These are phyloP conservation scores for Rubia balearica DNA, from an alignment of 305 asterid genomes.

Conservation along the genomic window DNA sequence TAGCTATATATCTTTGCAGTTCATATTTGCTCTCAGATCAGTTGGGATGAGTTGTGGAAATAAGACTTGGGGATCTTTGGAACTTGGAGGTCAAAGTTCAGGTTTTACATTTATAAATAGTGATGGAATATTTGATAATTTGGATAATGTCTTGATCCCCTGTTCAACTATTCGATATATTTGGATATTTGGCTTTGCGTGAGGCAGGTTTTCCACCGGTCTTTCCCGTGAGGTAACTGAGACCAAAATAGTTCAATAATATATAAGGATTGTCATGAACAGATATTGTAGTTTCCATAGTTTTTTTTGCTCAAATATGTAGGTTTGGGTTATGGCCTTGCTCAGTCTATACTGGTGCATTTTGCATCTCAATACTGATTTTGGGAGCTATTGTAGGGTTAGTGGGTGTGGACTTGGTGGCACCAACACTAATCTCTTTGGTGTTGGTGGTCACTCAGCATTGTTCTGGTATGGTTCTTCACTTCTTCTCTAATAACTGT, in stretches of 20 bases:
- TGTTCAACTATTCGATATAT: slow-evolving; percentile 28
- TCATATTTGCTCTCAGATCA: slow-evolving; percentile 15
- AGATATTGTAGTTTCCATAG: slow-evolving; percentile 15
- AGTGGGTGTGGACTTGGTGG: slow-evolving; percentile 40
- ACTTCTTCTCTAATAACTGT: slow-evolving; percentile 24
- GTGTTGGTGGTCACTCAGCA: slow-evolving; percentile 54
- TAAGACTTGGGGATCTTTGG: slow-evolving; percentile 15
- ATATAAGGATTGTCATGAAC: slow-evolving; percentile 24
- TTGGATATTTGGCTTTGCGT: slow-evolving; percentile 30
- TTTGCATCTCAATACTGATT: slow-evolving; percentile 34
- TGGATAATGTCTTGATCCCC: slow-evolving; percentile 20
- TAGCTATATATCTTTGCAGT: slow-evolving; percentile 21
- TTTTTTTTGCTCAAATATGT: slow-evolving; percentile 23
- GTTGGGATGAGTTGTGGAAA: slow-evolving; percentile 13
- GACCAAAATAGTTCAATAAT: slow-evolving; percentile 18
- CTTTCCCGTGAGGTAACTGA: slow-evolving; percentile 42
- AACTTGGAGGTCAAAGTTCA: slow-evolving; percentile 10
- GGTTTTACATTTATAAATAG: slow-evolving; percentile 13
- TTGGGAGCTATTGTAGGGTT: slow-evolving; percentile 42
- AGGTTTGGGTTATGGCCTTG: slow-evolving; percentile 16
- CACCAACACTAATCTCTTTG: slow-evolving; percentile 41
- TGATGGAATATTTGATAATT: slow-evolving; percentile 26
- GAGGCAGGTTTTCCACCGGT: slow-evolving; percentile 47
- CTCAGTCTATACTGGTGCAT: slow-evolving; percentile 25
- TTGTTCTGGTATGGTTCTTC: slow-evolving; percentile 45